Conservation (phyloP, 495 filamentous ascomycete species). For the Penicillium chermesinum region DNA sequence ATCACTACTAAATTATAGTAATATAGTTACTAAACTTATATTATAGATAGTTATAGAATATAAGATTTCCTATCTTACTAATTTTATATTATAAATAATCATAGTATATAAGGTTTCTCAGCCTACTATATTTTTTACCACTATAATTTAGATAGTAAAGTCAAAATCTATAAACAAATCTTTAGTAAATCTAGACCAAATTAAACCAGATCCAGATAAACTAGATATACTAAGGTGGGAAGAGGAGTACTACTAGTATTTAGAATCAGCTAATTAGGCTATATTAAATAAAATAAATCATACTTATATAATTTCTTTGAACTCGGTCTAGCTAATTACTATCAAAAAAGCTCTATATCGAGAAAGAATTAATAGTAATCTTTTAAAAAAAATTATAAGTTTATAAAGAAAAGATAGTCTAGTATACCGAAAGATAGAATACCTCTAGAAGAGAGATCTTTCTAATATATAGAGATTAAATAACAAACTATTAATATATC, state of each 20-base stretch:
- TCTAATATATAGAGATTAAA: background rate
- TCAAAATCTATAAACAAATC: background rate
- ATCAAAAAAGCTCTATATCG: background rate
- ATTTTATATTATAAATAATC: background rate
- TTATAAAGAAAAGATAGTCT: background rate
- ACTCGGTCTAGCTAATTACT: background rate
- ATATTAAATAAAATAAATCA: background rate
- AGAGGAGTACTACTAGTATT: too few relatives aligned
- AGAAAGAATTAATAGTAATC: background rate
- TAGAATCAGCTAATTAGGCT: background rate
- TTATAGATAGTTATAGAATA: background rate
- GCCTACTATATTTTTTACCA: too few relatives aligned
- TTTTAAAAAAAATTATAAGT: background rate
- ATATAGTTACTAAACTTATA: background rate
- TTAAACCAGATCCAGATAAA: background rate
- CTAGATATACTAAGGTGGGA: background rate
- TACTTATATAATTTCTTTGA: background rate
- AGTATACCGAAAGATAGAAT: background rate
- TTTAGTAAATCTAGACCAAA: too few relatives aligned
- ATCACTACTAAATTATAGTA: background rate
- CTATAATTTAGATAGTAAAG: background rate
- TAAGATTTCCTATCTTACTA: background rate
- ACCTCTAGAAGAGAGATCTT: background rate
- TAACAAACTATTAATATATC: background rate
- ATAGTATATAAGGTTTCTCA: too few relatives aligned